A percentile compares a stretch with the other conserved stretches of the same genome.
Conservation (phyloP, 1,139 yeast species). For the Tardiomyces depauwii region DNA sequence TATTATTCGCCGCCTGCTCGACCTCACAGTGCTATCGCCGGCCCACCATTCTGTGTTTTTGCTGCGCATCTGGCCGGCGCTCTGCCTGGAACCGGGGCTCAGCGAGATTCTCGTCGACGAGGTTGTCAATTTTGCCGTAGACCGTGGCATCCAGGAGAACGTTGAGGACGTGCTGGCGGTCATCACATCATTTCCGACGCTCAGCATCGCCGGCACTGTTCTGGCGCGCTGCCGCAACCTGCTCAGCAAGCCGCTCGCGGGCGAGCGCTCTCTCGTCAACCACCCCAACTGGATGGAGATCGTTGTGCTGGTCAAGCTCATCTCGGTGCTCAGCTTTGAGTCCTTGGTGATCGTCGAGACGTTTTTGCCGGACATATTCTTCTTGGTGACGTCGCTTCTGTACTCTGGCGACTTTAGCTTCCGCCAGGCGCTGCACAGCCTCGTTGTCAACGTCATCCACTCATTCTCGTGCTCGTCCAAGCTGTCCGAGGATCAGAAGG, state of each 20-base stretch:
- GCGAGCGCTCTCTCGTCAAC: slow-evolving; percentile 32
- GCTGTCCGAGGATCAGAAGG: slow-evolving; percentile 34
- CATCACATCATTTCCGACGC: slow-evolving; percentile 54
- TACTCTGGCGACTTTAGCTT: slow-evolving; percentile 65
- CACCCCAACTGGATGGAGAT: slow-evolving; percentile 67
- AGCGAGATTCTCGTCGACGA: slow-evolving; percentile 56
- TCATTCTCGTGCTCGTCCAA: slow-evolving; percentile 54
- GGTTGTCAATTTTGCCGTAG: slow-evolving; percentile 62
- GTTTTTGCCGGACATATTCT: slow-evolving; percentile 63
- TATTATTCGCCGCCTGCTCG: slow-evolving; percentile 52
- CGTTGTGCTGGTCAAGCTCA: slow-evolving; percentile 53
- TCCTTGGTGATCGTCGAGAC: slow-evolving; percentile 52
- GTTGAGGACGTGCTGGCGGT: slow-evolving; percentile 36
- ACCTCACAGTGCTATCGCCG: slow-evolving; percentile 37
- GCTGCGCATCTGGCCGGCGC: slow-evolving; percentile 58
- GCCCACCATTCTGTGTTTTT: slow-evolving; percentile 19
- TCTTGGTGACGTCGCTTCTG: slow-evolving; percentile 57
- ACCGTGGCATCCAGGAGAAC: slow-evolving; percentile 53
- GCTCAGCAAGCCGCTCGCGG: slow-evolving; percentile 37
- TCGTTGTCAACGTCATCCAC: slow-evolving; percentile 61
- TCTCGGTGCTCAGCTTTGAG: slow-evolving; percentile 64
- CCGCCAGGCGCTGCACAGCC: slow-evolving; percentile 52
- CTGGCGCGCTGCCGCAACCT: slow-evolving; percentile 39
- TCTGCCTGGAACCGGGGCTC: slow-evolving; percentile 52
- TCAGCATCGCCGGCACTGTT: slow-evolving; percentile 61